A percentile compares a stretch with the other conserved stretches of the same genome.
Conservation (phyloP, 352 stramenopile species). For the Peronospora destructor region DNA sequence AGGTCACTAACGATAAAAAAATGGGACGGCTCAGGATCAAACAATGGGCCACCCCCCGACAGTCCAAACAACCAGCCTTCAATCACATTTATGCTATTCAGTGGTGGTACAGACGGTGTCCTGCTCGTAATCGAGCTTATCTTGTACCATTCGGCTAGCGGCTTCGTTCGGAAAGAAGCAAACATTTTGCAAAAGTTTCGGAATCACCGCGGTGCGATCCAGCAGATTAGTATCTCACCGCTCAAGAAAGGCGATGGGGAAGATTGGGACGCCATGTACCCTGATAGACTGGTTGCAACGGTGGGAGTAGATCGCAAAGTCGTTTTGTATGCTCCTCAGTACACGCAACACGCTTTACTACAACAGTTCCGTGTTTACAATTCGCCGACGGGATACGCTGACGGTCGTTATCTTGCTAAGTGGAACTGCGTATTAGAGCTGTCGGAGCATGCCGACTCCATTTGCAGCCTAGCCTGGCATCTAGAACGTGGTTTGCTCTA, state of each 20-base stretch:
- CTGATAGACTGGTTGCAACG: constrained; percentile 57
- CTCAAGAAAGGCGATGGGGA: constrained; percentile 17
- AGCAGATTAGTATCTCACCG: constrained; percentile 59
- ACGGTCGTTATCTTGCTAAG: constrained; percentile 24
- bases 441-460: constrained; percentile 49
- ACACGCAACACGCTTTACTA: constrained; percentile 32
- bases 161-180: constrained; percentile 34
- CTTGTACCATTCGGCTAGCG: constrained; percentile 22
- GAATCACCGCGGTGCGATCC: constrained; percentile 52
- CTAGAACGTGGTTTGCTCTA: constrained; percentile 49
- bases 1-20: constrained; percentile 5
- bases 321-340: constrained; percentile 54
- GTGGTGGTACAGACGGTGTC: constrained; percentile 50
- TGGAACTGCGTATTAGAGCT: constrained; percentile 63
- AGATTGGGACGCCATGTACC: constrained; percentile 22
- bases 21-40: background rate
- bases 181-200: constrained; percentile 46
- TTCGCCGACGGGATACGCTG: background rate
- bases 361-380: constrained; percentile 7
- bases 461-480: constrained; percentile 52
- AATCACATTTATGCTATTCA: constrained; percentile 66
- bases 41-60: background rate
- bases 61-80: constrained; percentile 8
- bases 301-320: constrained; percentile 54
- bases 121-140: constrained; percentile 50